Conservation (phyloP, 306 rosid species). For the Leucaena leucocephala region DNA sequence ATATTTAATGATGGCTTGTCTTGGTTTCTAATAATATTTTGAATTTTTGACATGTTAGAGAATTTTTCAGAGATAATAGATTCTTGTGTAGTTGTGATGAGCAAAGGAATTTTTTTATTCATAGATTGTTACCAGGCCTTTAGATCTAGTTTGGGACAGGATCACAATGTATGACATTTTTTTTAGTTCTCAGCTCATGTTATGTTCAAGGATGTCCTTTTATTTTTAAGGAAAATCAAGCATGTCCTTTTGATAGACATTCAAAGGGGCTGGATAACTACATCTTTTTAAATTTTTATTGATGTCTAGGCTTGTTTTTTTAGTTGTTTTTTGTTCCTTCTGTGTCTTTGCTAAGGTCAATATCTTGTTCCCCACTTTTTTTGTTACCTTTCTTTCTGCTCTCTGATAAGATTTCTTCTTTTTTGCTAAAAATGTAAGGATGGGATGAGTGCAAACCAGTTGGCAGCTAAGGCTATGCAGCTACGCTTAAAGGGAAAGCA, state of each 20-base stretch:
- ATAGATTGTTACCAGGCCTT: not conserved
- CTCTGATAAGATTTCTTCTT: not conserved
- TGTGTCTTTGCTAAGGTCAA: not conserved
- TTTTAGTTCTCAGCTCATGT: not conserved
- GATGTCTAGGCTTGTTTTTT: not conserved
- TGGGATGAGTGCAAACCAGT: slow-evolving; percentile 78
- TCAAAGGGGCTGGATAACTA: not conserved
- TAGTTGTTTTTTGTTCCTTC: not conserved
- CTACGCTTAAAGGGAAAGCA: slow-evolving; percentile 90
- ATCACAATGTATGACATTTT: not conserved
- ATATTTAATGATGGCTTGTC: not conserved
- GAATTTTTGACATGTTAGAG: not conserved
- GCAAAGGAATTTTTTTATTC: not conserved
- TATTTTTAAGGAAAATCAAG: not conserved
- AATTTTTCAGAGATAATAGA: not conserved
- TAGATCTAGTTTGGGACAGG: slow-evolving; percentile 1
- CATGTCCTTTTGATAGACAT: not conserved
- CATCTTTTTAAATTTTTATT: not conserved
- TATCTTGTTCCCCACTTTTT: not conserved
- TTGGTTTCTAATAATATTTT: not conserved
- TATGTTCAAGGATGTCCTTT: not conserved
- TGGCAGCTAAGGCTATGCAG: slow-evolving; percentile 97
- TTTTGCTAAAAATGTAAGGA: slow-evolving; percentile 22
- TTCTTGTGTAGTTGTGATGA: not conserved
- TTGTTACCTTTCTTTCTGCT: not conserved